These are phyloP conservation scores for Nemania serpens DNA, from an alignment of 2,329 filamentous ascomycete species.

Conservation along the genomic window DNA sequence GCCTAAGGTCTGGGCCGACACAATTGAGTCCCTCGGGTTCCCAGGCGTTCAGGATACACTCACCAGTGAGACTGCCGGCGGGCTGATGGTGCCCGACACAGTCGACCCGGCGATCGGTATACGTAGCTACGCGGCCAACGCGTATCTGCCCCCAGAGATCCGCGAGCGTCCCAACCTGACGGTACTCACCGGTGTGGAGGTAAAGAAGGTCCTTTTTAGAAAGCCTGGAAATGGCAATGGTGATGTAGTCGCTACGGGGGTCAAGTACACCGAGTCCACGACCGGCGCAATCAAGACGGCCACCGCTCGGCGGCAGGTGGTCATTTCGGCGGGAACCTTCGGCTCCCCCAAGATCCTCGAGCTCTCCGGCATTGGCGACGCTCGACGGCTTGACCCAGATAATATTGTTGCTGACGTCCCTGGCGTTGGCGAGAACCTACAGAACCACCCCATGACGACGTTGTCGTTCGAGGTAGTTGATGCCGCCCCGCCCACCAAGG, in stretches of 20 bases:
- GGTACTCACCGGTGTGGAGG: neutral
- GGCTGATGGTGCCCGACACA: slow-evolving; percentile 16
- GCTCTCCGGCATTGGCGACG: neutral
- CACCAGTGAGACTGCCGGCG: slow-evolving; percentile 11
- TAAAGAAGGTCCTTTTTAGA: neutral
- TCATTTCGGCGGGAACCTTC: neutral
- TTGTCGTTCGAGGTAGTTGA: neutral
- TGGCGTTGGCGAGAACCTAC: neutral
- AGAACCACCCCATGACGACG: neutral
- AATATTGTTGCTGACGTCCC: neutral
- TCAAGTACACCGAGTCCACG: neutral
- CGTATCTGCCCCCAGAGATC: slow-evolving; percentile 18
- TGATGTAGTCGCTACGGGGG: neutral
- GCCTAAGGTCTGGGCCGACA: slow-evolving; percentile 1
- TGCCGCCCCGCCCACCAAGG: neutral
- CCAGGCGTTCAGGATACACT: slow-evolving; percentile 11
- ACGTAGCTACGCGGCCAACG: slow-evolving; percentile 24
- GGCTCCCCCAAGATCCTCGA: neutral
- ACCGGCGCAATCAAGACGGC: neutral
- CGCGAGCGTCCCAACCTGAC: slow-evolving; percentile 1
- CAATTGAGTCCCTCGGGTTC: slow-evolving; percentile 16
- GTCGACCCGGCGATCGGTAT: slow-evolving; percentile 14
- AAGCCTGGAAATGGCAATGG: neutral
- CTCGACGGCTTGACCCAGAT: neutral
- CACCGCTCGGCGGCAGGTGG: neutral